A percentile compares a stretch with the other conserved stretches of the same genome.
Evolutionary conservation across 495 filamentous ascomycete genomes (phyloP).

Genomic region (Lichenothelia convexa): DNA sequence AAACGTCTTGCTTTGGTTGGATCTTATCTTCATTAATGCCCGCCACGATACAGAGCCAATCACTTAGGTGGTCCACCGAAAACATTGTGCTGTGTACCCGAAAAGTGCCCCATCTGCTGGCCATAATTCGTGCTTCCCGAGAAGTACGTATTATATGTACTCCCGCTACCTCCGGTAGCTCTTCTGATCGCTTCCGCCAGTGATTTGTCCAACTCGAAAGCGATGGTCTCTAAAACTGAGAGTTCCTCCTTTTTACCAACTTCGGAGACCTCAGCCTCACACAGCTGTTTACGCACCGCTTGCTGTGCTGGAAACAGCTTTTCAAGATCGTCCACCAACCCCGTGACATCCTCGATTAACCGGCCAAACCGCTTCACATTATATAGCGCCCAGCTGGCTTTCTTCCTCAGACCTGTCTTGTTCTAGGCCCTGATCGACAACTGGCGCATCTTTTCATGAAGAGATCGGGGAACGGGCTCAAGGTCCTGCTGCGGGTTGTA

Average conservation of each 20-base stretch:
- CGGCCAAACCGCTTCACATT: slow-evolving; percentile 9
- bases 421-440: slow-evolving; percentile 12
- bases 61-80: too few relatives aligned
- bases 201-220: slow-evolving; percentile 7
- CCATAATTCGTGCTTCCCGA: too few relatives aligned
- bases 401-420: slow-evolving; percentile 3
- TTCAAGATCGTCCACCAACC: slow-evolving; percentile 11
- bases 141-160: too few relatives aligned
- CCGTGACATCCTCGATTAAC: slow-evolving; percentile 16
- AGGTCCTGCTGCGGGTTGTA: slow-evolving; percentile 7
- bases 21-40: too few relatives aligned
- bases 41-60: too few relatives aligned
- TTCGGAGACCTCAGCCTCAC: slow-evolving; percentile 10
- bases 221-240: slow-evolving; percentile 4
- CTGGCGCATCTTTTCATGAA: slow-evolving; percentile 17
- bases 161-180: too few relatives aligned
- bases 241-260: slow-evolving; percentile 4
- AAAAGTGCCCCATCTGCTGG: too few relatives aligned
- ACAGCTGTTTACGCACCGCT: slow-evolving; percentile 11
- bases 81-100: too few relatives aligned
- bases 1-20: too few relatives aligned
- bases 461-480: slow-evolving; percentile 3
- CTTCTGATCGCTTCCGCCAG: slow-evolving; percentile 10
- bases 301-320: slow-evolving; percentile 15
- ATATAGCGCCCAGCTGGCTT: slow-evolving; percentile 10